A percentile compares a stretch with the other conserved stretches of the same genome.
These are phyloP conservation scores for Aspergillus ruber DNA, from an alignment of 2,329 filamentous ascomycete genomes.

Conservation along the genomic window DNA sequence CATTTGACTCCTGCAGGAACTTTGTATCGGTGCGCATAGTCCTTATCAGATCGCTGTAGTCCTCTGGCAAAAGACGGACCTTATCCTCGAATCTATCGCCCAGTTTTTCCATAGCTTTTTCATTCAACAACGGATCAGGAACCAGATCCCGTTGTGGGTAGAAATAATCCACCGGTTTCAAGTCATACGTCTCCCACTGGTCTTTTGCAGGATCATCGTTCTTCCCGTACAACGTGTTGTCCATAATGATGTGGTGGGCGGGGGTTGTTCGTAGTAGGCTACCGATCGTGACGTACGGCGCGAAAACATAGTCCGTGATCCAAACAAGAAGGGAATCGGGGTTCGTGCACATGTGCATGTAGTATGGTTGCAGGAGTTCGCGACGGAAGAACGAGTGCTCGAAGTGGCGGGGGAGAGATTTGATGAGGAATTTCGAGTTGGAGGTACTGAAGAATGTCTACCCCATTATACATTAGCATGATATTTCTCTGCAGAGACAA, in stretches of 20 bases:
- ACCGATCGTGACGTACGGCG: constrained; percentile 52
- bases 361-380: constrained; percentile 60
- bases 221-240: constrained; percentile 63
- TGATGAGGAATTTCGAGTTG: constrained; percentile 63
- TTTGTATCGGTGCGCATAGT: constrained; percentile 57
- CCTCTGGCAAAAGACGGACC: constrained; percentile 49
- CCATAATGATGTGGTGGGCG: constrained; percentile 70
- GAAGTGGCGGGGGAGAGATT: constrained; percentile 62
- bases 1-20: constrained; percentile 56
- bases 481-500: background rate
- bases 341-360: constrained; percentile 55
- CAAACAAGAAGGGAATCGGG: constrained; percentile 59
- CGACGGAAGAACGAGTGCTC: constrained; percentile 65
- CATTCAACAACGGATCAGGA: constrained; percentile 55
- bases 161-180: constrained; percentile 70
- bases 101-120: constrained; percentile 59
- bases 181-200: constrained; percentile 65
- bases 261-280: constrained; percentile 55
- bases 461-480: background rate
- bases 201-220: constrained; percentile 37
- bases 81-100: constrained; percentile 64
- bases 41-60: constrained; percentile 52
- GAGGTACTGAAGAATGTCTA: constrained; percentile 64
- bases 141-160: constrained; percentile 68
- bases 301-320: constrained; percentile 63